Evolutionary conservation across 371 early-diverging fungal species (phyloP), one percentile per base, ranked within the genome.

Genomic region (Lichtheimia ramosa): DNA sequence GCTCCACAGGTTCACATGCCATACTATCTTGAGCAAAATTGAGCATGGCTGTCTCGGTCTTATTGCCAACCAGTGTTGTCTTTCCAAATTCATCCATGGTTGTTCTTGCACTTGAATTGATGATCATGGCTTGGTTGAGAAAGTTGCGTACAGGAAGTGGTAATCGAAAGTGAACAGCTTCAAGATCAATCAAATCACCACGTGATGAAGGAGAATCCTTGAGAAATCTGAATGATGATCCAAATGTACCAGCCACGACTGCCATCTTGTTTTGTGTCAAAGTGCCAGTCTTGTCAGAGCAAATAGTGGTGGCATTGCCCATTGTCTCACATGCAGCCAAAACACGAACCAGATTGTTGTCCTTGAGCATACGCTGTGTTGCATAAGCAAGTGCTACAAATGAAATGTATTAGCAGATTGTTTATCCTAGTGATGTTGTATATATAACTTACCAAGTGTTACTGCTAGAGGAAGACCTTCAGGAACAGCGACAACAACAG

Each of bases 281-380:
- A 3, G 95, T 95, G 16, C 95, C 95, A 6, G 95, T 94, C 69
- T 95, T 94, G 71, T 96, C 95, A 12, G 91, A 89, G 69, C 95
- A 95, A 40, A 96, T 83, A 6, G 92, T 92, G 6, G 95, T 95
- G 1, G 95, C 95, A 65, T 89, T 90, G 5, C 95, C 94, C 95
- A 95, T 95, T 34, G 93, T 94, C 74, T 96, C 97, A 66, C 97
- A 96, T 6, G 97, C 91, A 39, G 89, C 83, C 21, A 96, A 72
- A 16, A 92, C 84, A 20, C 96, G 85, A 7, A 96, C 96, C 25
- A 96, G 73, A 67, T 93, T 95, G 65, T 94, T 93, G 65, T 96
- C 95, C 62, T 89, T 89, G 50, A 92, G 71, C 97, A 92, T 96
- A 8, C 85, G 76, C n/a, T 83, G 86, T n/a, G 89, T 89, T 12